Evolutionary conservation across 2,329 filamentous ascomycete species (phyloP), one percentile per base, ranked within the genome.

Genomic region (Claviceps capensis): DNA sequence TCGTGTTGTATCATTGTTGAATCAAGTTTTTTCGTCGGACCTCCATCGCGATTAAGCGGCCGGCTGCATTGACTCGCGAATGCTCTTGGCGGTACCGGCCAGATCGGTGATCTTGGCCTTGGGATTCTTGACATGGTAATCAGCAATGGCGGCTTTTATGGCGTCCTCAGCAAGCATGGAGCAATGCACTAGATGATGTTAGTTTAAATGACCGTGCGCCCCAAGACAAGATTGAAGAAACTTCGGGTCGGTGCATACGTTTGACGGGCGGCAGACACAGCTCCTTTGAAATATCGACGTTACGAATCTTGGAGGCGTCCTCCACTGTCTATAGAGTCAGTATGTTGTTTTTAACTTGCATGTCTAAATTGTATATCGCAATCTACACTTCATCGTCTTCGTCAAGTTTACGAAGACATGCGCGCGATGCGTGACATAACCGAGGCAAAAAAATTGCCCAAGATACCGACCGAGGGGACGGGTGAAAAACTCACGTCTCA

Each of bases 271-370:
- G 88, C 63, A 93, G 71, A 65, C 88, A 93, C 53, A 96, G 76
- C 72, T 98, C 94, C 76, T 95, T 94, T 40, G 93, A 93, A 65
- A 98, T 98, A 72, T 98, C 90, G 3, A 91, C 95, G 72, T 98
- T 98, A 74, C 88, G 85, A 62, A 98, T 87, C 72, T 86, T 85
- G 51, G 83, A 83, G 37, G 94, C 93, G 67, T 98, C 88, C 62
- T 98, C 93, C 59, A 98, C 57, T 59, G 44, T 26, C 14, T 13
- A 5, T 13, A 5, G 2, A 16, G 17, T 23, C n/a, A 17, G 42
- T 47, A 37, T n/a, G 17, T 7, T 8, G 11, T 42, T 7, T 9
- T 26, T n/a, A 16, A 17, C 9, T 36, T 11, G 6, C 13, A 16
- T 13, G 19, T 14, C 23, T n/a, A 11, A 17, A 13, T 19, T 11